A percentile compares a stretch with the other conserved stretches of the same genome.
Evolutionary conservation across 148 eudicot genomes (phyloP).

Genomic region (Chenopodium album): DNA sequence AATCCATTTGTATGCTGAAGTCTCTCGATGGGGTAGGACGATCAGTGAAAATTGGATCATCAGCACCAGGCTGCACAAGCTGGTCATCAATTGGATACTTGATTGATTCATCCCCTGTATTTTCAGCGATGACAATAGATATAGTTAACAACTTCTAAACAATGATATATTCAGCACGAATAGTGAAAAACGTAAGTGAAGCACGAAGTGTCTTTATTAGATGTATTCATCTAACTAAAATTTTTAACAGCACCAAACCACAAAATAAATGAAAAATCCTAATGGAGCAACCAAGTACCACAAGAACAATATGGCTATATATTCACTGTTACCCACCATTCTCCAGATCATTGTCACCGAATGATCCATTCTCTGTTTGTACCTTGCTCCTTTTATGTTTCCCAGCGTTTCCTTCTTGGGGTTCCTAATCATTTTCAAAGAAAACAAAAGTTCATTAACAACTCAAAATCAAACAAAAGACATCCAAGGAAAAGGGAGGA

Average conservation of each 20-base stretch:
- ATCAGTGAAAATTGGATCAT: slow-evolving; percentile 65
- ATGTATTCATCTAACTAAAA: not conserved
- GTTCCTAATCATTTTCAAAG: slow-evolving; percentile 24
- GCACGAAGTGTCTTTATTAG: not conserved
- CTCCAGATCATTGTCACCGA: slow-evolving; percentile 13
- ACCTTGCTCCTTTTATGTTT: slow-evolving; percentile 33
- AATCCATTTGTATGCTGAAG: slow-evolving; percentile 74
- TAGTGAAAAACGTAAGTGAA: not conserved
- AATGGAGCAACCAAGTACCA: slow-evolving; percentile 1
- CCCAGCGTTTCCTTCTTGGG: slow-evolving; percentile 36
- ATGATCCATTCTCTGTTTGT: slow-evolving; percentile 28
- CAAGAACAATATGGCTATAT: slow-evolving; percentile 3
- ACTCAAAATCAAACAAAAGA: slow-evolving; percentile 8
- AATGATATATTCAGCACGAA: not conserved
- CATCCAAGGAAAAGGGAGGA: not conserved
- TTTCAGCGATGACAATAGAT: slow-evolving; percentile 15
- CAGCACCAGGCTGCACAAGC: slow-evolving; percentile 64
- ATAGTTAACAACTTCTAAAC: not conserved
- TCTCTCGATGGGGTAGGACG: slow-evolving; percentile 79
- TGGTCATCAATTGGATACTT: slow-evolving; percentile 94
- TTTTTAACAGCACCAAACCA: not conserved
- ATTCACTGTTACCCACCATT: slow-evolving; percentile 18
- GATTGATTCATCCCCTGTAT: slow-evolving; percentile 47
- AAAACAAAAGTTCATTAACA: slow-evolving; percentile 4
- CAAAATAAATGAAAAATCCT: not conserved